Evolutionary conservation across 768 basidiomycete species (phyloP).

Genomic region (Phallus indusiatus): DNA sequence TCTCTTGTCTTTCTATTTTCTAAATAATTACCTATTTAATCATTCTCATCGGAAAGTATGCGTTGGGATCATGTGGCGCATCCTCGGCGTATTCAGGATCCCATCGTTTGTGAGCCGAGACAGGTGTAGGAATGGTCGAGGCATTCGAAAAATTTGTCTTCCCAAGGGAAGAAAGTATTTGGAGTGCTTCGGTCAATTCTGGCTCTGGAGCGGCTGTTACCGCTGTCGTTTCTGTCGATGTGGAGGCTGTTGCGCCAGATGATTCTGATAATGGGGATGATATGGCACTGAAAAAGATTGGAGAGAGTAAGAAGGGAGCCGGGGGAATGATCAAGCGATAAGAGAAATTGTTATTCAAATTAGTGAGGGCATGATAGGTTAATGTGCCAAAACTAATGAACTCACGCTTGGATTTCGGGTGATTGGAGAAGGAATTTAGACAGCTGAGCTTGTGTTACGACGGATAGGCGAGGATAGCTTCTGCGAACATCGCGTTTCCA

Average conservation of each 20-base stretch:
- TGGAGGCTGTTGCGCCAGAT: constrained; percentile 19
- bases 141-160: constrained; percentile 47
- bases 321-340: neutral
- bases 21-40: constrained; percentile 21
- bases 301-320: constrained; percentile 3
- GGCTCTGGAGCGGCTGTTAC: constrained; percentile 37
- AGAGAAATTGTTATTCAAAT: constrained; percentile 6
- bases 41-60: constrained; percentile 79
- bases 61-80: constrained; percentile 73
- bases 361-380: constrained; percentile 14
- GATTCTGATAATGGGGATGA: constrained; percentile 36
- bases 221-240: constrained; percentile 22
- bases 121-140: constrained; percentile 66
- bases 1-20: neutral
- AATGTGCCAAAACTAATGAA: constrained; percentile 12
- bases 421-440: constrained; percentile 76
- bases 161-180: constrained; percentile 44
- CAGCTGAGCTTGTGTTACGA: constrained; percentile 77
- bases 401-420: constrained; percentile 54
- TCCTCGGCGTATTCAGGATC: constrained; percentile 57
- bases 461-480: constrained; percentile 84
- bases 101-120: constrained; percentile 65
- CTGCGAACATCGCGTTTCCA: constrained; percentile 94
- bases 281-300: constrained; percentile 33
- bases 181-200: constrained; percentile 69